Percentiles rank a stretch among this genome's conserved stretches.
phyloP scores from a whole-genome alignment of 495 filamentous ascomycete species.

The Annulohypoxylon nitens region DNA sequence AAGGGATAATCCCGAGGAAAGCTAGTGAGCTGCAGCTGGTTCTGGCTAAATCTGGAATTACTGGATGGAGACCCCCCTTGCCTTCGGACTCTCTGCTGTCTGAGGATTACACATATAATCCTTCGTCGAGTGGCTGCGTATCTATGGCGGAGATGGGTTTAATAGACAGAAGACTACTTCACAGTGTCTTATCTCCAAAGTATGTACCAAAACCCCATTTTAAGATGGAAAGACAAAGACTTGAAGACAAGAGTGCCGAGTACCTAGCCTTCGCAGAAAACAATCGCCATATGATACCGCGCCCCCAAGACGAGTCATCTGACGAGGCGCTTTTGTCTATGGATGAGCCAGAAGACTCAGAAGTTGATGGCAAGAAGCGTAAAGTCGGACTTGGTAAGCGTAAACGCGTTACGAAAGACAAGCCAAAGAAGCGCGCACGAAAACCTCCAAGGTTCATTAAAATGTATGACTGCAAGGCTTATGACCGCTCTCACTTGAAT shows the following conservation, averaged over 20 bases:
- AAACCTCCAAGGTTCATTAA: conserved; percentile 30
- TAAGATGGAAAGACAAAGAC: conserved; percentile 40
- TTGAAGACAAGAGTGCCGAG: conserved; percentile 33
- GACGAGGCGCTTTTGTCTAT: conserved; percentile 33
- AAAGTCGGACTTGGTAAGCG: conserved; percentile 17
- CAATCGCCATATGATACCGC: conserved; percentile 23
- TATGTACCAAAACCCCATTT: conserved; percentile 43
- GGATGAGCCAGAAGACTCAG: background rate
- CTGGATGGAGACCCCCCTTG: conserved; percentile 27
- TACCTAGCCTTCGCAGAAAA: conserved; percentile 33
- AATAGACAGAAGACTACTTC: conserved; percentile 36
- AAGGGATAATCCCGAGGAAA: conserved; percentile 11
- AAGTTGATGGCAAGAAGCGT: background rate
- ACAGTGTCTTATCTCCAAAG: conserved; percentile 24
- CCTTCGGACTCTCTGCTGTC: conserved; percentile 23
- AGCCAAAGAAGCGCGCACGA: conserved; percentile 22
- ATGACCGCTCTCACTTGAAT: conserved; percentile 34
- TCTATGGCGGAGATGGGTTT: conserved; percentile 25
- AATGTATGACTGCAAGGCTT: conserved; percentile 35
- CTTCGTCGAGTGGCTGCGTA: conserved; percentile 15
- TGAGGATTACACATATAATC: conserved; percentile 11
- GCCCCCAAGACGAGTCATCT: conserved; percentile 37
- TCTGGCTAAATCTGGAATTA: conserved; percentile 22
- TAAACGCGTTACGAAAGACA: conserved; percentile 11
- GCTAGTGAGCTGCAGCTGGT: background rate